Evolutionary conservation across 2,329 filamentous ascomycete species (phyloP).

Genomic region (Nemania sp.): DNA sequence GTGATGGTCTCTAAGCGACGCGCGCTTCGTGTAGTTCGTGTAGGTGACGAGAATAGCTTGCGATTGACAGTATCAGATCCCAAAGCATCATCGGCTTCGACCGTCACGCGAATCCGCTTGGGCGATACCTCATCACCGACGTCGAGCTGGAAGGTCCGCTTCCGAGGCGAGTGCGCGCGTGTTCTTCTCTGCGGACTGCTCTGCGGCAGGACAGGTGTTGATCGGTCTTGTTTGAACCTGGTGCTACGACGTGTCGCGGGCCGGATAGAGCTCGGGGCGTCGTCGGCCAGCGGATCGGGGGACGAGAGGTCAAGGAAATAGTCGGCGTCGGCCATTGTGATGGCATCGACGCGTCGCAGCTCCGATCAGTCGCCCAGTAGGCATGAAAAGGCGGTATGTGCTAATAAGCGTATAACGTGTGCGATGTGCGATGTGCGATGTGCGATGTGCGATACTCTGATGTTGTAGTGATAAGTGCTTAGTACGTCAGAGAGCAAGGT

Average conservation of each 20-base stretch:
- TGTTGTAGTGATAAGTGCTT: slow-evolving; percentile 4
- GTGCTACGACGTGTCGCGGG: slow-evolving; percentile 33
- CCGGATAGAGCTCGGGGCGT: slow-evolving; percentile 34
- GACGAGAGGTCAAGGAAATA: slow-evolving; percentile 38
- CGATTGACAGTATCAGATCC: slow-evolving; percentile 39
- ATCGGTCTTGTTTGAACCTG: slow-evolving; percentile 36
- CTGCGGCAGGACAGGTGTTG: slow-evolving; percentile 48
- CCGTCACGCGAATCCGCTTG: slow-evolving; percentile 58
- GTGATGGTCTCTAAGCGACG: slow-evolving; percentile 46
- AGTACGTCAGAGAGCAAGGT: slow-evolving; percentile 16
- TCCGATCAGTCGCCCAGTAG: not conserved
- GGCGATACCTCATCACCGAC: slow-evolving; percentile 54
- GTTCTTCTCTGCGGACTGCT: slow-evolving; percentile 46
- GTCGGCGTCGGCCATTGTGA: slow-evolving; percentile 30
- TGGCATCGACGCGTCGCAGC: slow-evolving; percentile 21
- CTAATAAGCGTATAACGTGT: not conserved
- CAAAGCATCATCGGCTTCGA: slow-evolving; percentile 49
- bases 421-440: not conserved
- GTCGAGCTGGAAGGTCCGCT: slow-evolving; percentile 61
- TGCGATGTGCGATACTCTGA: not conserved
- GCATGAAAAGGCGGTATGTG: slow-evolving; percentile 14
- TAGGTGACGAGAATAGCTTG: slow-evolving; percentile 38
- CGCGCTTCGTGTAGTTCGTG: slow-evolving; percentile 20
- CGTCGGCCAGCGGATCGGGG: slow-evolving; percentile 41
- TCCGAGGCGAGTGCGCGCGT: slow-evolving; percentile 52